Evolutionary conservation across 768 basidiomycete species (phyloP).

Genomic region (Pleurotus sapidus): DNA sequence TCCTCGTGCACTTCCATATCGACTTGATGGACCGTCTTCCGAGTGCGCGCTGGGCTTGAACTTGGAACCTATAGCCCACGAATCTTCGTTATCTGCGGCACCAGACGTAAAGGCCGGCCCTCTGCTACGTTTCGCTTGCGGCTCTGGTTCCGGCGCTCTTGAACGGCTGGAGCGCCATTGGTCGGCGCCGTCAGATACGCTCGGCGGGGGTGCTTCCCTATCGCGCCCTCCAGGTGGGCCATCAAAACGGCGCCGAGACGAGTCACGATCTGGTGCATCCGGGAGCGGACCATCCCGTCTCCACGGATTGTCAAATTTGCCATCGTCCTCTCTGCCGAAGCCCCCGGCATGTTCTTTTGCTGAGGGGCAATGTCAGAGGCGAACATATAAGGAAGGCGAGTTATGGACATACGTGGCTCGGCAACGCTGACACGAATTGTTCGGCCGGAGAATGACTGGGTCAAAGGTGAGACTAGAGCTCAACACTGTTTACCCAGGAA

Average conservation of each 20-base stretch:
- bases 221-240: slow-evolving; percentile 31
- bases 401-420: slow-evolving; percentile 76
- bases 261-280: slow-evolving; percentile 58
- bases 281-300: slow-evolving; percentile 85
- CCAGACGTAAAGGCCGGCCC: slow-evolving; percentile 54
- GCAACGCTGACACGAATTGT: slow-evolving; percentile 90
- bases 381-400: slow-evolving; percentile 4
- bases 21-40: slow-evolving; percentile 34
- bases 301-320: slow-evolving; percentile 86
- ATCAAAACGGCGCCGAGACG: slow-evolving; percentile 68
- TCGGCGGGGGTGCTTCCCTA: slow-evolving; percentile 38
- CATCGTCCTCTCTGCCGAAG: slow-evolving; percentile 60
- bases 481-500: not conserved
- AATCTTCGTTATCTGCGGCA: slow-evolving; percentile 75
- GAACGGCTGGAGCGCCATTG: slow-evolving; percentile 73
- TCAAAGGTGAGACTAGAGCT: slow-evolving; percentile 3
- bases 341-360: slow-evolving; percentile 73
- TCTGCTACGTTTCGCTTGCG: slow-evolving; percentile 46
- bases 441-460: slow-evolving; percentile 71
- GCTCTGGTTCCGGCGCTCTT: slow-evolving; percentile 44
- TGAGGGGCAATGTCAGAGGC: slow-evolving; percentile 25
- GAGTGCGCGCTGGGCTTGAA: slow-evolving; percentile 55
- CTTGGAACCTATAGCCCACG: slow-evolving; percentile 73
- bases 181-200: slow-evolving; percentile 54
- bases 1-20: slow-evolving; percentile 45